Base-by-base conservation (phyloP, 2,329 filamentous ascomycete genomes). In the Juglanconis oblonga region DNA sequence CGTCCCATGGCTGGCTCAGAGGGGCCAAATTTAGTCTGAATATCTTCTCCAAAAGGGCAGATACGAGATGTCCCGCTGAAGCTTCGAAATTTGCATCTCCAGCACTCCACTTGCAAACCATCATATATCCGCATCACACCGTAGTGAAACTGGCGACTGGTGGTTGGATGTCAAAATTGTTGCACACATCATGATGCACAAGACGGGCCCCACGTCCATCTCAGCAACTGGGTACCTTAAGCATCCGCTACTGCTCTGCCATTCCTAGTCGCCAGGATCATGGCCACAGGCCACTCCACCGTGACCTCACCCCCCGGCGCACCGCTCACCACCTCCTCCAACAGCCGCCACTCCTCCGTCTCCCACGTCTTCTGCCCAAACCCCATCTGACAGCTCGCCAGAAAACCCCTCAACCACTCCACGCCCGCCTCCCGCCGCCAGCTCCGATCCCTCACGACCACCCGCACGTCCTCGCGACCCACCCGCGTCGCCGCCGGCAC, bases 351-450 rank as follows among this genome's bases (percentile, higher is more conserved):
- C 52, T 62, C 62, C 3, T 50, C 14, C 7, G 50, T 51, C 1
- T 57, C 58, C 63, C 64, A 66, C 3, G 65, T 65, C 11, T 38
- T 42, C 6, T 64, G 57, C n/a, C 57, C 64, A 17, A 65, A 66
- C 4, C 64, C 63, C 59, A 66, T 61, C 47, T 64, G 57, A 29
- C 53, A 62, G 40, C 65, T 66, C 5, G 54, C 58, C 48, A 67
- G 38, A 10, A 67, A 65, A 1, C 63, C 65, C 17, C 59, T 59
- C n/a, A 67, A 59, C 65, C 65, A 67, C 13, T 36, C 45, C 4
- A 50, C 44, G 32, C 65, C 65, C 5, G 62, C 64, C 44, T 54
- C 50, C 9, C 64, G 61, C 11, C 65, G 58, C 65, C 65, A 67
- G 13, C 32, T 17, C 9, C 52, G 24, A 10, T 66, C 65, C 11